Conservation (phyloP, 1,284 basidiomycete species). For the Cryptococcus floricola region DNA sequence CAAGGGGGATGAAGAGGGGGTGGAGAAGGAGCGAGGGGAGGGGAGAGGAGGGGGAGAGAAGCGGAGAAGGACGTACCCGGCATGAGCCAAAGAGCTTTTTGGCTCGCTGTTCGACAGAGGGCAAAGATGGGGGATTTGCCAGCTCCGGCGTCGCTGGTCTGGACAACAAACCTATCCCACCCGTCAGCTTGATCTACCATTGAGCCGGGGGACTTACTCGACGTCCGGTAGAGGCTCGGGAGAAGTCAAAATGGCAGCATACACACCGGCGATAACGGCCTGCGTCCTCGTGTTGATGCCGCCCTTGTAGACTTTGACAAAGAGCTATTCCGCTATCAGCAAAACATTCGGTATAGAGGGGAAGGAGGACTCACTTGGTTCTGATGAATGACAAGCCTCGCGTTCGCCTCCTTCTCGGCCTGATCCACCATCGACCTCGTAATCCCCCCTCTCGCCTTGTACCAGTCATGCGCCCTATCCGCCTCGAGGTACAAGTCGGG, state of each 20-base stretch:
- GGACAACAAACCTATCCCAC: constrained; percentile 34
- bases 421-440: constrained; percentile 31
- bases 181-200: background rate
- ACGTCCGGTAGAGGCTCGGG: constrained; percentile 42
- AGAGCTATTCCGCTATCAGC: constrained; percentile 26
- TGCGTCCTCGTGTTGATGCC: constrained; percentile 31
- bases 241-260: constrained; percentile 33
- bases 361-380: constrained; percentile 30
- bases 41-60: no score
- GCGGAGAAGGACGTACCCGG: constrained; percentile 26
- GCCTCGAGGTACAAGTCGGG: constrained; percentile 42
- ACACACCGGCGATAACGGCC: constrained; percentile 30
- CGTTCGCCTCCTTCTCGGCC: constrained; percentile 32
- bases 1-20: background rate
- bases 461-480: constrained; percentile 35
- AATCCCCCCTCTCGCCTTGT: constrained; percentile 31
- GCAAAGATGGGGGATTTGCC: constrained; percentile 24
- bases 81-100: constrained; percentile 39
- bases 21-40: no score
- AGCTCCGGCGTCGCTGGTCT: constrained; percentile 34
- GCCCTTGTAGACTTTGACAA: constrained; percentile 36
- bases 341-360: background rate
- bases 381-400: constrained; percentile 38
- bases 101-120: constrained; percentile 24
- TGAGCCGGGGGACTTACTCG: constrained; percentile 22